phyloP scores from a whole-genome alignment of 1,284 basidiomycete genomes.

The Wolfiporia cocos region DNA sequence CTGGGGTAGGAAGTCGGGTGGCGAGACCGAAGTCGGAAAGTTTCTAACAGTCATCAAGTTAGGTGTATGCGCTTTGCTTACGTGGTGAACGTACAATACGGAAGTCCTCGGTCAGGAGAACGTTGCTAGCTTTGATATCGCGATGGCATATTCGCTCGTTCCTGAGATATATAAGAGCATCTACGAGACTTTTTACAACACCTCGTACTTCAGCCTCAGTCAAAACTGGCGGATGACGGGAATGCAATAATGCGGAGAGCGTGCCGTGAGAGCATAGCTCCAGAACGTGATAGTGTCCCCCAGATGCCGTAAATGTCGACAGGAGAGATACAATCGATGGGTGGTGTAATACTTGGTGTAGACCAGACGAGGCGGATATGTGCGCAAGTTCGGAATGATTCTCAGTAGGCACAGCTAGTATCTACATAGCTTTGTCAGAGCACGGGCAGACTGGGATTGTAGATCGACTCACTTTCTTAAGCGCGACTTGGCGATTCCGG shows the following conservation, averaged over 20 bases:
- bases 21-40: constrained; percentile 21
- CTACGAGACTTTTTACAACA: constrained; percentile 33
- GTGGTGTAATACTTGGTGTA: constrained; percentile 42
- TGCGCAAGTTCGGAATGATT: background rate
- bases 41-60: constrained; percentile 21
- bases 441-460: constrained; percentile 3
- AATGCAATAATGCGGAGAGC: constrained; percentile 26
- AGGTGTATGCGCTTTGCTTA: no score
- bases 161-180: constrained; percentile 38
- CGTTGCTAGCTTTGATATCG: constrained; percentile 19
- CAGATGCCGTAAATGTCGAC: constrained; percentile 31
- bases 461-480: constrained; percentile 32
- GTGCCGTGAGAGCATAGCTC: constrained; percentile 40
- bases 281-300: constrained; percentile 33
- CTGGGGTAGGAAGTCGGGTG: constrained; percentile 8
- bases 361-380: constrained; percentile 12
- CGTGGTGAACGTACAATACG: constrained; percentile 20
- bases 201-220: constrained; percentile 32
- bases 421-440: constrained; percentile 6
- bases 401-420: constrained; percentile 5
- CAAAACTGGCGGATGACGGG: constrained; percentile 19
- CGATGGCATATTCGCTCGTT: constrained; percentile 29
- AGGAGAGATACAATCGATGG: constrained; percentile 44
- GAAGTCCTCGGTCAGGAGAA: constrained; percentile 18
- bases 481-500: constrained; percentile 31